A percentile compares a stretch with the other conserved stretches of the same genome.
Conservation (phyloP, 495 filamentous ascomycete genomes). For the Acidiella bohemica region DNA sequence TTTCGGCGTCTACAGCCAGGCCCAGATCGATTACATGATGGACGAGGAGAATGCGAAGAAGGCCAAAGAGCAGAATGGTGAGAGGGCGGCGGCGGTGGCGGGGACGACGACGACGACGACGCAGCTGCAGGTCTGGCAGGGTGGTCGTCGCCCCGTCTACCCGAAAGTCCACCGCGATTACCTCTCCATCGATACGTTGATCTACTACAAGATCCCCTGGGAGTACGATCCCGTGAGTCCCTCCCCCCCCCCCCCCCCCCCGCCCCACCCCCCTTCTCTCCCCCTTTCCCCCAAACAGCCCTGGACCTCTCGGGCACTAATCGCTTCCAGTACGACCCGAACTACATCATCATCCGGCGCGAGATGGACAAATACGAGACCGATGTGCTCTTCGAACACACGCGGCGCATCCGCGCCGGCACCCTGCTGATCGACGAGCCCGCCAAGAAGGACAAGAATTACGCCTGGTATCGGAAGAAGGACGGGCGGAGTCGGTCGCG, state of each 20-base stretch:
- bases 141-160: slow-evolving; percentile 22
- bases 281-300: too few species aligned
- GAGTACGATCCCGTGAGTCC: slow-evolving; percentile 29
- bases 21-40: slow-evolving; percentile 29
- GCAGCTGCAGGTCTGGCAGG: slow-evolving; percentile 1
- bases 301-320: too few species aligned
- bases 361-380: slow-evolving; percentile 31
- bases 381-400: slow-evolving; percentile 33
- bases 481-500: slow-evolving; percentile 16
- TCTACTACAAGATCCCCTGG: slow-evolving; percentile 30
- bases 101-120: neutral
- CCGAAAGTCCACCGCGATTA: slow-evolving; percentile 30
- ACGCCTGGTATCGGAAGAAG: slow-evolving; percentile 28
- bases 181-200: slow-evolving; percentile 27
- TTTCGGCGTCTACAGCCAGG: slow-evolving; percentile 26
- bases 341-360: slow-evolving; percentile 31
- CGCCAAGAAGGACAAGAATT: slow-evolving; percentile 23
- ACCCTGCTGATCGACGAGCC: slow-evolving; percentile 27
- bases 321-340: slow-evolving; percentile 16
- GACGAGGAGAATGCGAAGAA: slow-evolving; percentile 20
- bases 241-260: too few species aligned
- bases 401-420: slow-evolving; percentile 24
- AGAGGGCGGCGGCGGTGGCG: slow-evolving; percentile 1
- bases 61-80: slow-evolving; percentile 20
- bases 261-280: too few species aligned